These are phyloP conservation scores for Achlya hypogyna DNA, from an alignment of 352 stramenopile genomes.

Conservation along the genomic window DNA sequence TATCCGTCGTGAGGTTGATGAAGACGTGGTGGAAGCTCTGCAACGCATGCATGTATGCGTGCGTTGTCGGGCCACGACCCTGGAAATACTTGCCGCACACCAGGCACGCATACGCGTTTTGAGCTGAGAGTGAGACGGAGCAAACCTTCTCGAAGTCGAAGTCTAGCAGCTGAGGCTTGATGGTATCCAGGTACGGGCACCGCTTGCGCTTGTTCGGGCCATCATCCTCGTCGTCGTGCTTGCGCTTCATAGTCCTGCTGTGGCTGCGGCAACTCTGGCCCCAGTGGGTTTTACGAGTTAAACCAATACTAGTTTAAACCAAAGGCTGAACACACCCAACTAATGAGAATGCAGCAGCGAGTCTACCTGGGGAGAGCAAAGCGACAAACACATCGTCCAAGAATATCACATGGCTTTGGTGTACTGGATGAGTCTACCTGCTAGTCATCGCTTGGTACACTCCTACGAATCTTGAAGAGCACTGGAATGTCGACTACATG, in stretches of 20 bases:
- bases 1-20: conserved; percentile 92
- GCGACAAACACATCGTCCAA: no score
- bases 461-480: no score
- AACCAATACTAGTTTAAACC: not conserved
- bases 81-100: conserved; percentile 99
- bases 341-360: not conserved
- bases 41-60: conserved; percentile 95
- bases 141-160: conserved; percentile 99
- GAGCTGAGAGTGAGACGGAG: conserved; percentile 91
- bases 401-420: no score
- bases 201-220: conserved; percentile 61
- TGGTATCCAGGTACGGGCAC: conserved; percentile 98
- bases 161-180: conserved; percentile 95
- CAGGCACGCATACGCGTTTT: conserved; percentile 98
- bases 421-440: no score
- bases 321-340: not conserved
- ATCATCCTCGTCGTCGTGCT: conserved; percentile 20
- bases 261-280: not conserved
- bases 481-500: no score
- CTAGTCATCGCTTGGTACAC: no score
- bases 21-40: conserved; percentile 96
- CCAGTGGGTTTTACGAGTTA: not conserved
- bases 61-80: conserved; percentile 85
- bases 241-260: conserved; percentile 35
- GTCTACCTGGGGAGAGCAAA: no score